Evolutionary conservation across 2,329 filamentous ascomycete species (phyloP).

Genomic region (Penicillium sp.): DNA sequence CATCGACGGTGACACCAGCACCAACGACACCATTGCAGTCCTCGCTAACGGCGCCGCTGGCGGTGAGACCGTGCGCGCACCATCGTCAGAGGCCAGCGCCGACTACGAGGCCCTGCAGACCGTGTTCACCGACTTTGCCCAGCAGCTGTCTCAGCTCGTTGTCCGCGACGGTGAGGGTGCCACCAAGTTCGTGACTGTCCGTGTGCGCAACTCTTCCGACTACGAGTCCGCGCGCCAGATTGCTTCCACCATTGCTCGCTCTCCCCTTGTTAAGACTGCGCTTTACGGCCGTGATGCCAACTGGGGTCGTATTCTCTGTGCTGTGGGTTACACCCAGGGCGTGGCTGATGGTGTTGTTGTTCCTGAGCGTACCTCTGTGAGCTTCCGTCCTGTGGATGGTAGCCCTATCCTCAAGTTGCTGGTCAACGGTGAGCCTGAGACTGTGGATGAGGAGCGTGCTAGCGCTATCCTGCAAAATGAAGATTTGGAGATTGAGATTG

Average conservation of each 20-base stretch:
- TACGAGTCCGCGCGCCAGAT: constrained; percentile 74
- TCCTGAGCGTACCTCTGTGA: constrained; percentile 59
- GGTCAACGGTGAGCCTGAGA: constrained; percentile 62
- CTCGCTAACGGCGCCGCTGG: constrained; percentile 94
- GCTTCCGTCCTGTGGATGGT: constrained; percentile 60
- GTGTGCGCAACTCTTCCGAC: constrained; percentile 70
- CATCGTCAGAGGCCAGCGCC: constrained; percentile 39
- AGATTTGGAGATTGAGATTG: constrained; percentile 62
- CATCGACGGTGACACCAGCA: constrained; percentile 95
- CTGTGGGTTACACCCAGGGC: constrained; percentile 74
- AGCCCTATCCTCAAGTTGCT: constrained; percentile 58
- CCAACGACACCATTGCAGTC: constrained; percentile 92
- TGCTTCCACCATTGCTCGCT: constrained; percentile 84
- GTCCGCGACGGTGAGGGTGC: constrained; percentile 96
- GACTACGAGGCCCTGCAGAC: constrained; percentile 72
- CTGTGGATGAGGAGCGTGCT: constrained; percentile 61
- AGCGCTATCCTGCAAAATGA: constrained; percentile 61
- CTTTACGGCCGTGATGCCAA: constrained; percentile 97
- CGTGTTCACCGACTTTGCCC: constrained; percentile 74
- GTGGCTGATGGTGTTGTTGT: constrained; percentile 49
- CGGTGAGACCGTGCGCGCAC: constrained; percentile 60
- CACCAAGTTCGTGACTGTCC: constrained; percentile 96
- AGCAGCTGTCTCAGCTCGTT: constrained; percentile 84
- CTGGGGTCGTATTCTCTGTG: constrained; percentile 96
- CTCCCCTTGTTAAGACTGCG: constrained; percentile 93